These are phyloP conservation scores for Colletotrichum spaethianum DNA, from an alignment of 2,329 filamentous ascomycete genomes.

Conservation along the genomic window DNA sequence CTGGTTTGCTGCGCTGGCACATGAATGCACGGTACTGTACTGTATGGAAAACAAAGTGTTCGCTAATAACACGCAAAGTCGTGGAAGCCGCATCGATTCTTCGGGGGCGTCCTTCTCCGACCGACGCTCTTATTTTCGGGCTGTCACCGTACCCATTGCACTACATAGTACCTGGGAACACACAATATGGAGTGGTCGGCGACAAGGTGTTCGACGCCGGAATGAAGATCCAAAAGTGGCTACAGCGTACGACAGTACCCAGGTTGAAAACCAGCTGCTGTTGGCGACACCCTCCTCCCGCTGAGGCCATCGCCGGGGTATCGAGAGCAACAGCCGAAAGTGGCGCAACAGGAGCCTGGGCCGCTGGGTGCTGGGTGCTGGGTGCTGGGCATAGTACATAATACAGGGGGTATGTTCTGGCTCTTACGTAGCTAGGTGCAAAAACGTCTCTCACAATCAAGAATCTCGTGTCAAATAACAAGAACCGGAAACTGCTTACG, in stretches of 20 bases:
- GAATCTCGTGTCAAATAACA: not conserved
- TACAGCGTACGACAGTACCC: not conserved
- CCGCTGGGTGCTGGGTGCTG: not conserved
- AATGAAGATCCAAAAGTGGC: constrained; percentile 1
- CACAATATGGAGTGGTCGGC: not conserved
- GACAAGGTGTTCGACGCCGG: not conserved
- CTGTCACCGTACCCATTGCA: not conserved
- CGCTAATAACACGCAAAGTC: not conserved
- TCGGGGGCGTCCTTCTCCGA: not conserved
- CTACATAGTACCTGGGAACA: not conserved
- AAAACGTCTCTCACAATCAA: not conserved
- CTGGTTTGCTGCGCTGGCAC: not conserved
- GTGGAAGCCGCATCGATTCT: not conserved
- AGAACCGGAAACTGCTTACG: not conserved
- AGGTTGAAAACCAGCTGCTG: not conserved
- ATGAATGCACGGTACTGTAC: not conserved
- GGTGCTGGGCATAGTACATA: not conserved
- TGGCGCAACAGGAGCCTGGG: not conserved
- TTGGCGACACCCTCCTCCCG: not conserved
- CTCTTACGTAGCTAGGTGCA: not conserved
- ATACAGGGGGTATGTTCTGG: not conserved
- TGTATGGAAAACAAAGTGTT: not conserved
- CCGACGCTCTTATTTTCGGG: constrained; percentile 9
- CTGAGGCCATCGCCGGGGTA: not conserved
- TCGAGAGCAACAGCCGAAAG: not conserved